Base-by-base conservation (phyloP, 2,329 filamentous ascomycete species). In the Penicillium hesseltinei region DNA sequence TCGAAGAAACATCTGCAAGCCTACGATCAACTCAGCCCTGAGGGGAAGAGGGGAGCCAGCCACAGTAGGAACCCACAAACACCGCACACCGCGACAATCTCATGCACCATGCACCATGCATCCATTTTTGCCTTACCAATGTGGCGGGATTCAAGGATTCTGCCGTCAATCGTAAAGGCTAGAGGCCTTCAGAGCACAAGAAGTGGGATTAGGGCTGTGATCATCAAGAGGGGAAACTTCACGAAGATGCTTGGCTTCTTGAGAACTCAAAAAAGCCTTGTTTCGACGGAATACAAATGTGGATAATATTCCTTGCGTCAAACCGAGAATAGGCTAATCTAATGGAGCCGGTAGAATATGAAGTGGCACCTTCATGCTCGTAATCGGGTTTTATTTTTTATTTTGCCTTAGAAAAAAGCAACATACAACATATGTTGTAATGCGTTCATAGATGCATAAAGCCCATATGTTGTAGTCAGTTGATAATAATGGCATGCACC, bases 401-500 rank as follows among this genome's bases (percentile, higher is more conserved):
- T 27, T 4, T 4, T 21, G 11, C 10, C 29, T 47, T 13, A 33
- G 11, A 17, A 8, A 46, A 21, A 23, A 23, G 23, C 23, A 23
- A 23, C 23, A 23, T 23, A 5, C 23, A 23, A 23, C 23, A 23
- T 23, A 23, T 23, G 23, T 23, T 23, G 23, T 23, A 23, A 23
- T 23, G 23, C 23, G 7, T 17, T 19, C 13, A 17, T 25, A 40
- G 17, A 25, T 36, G n/a, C 39, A 44, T 17, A 21, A 54, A 44
- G 23, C n/a, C 45, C 46, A 23, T 23, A 21, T 21, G 21, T 4
- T 23, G 23, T 23, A 36, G 31, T 44, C 38, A 44, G 53, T 51
- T 21, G 8, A 39, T 51, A 51, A 56, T 56, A 56, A 56, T 56
- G 46, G n/a, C 23, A 36, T 51, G 46, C 47, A 36, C 53, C 39